Evolutionary conservation across 2,329 filamentous ascomycete species (phyloP), one percentile per base, ranked within the genome.

Genomic region (Botrytis squamosa): DNA sequence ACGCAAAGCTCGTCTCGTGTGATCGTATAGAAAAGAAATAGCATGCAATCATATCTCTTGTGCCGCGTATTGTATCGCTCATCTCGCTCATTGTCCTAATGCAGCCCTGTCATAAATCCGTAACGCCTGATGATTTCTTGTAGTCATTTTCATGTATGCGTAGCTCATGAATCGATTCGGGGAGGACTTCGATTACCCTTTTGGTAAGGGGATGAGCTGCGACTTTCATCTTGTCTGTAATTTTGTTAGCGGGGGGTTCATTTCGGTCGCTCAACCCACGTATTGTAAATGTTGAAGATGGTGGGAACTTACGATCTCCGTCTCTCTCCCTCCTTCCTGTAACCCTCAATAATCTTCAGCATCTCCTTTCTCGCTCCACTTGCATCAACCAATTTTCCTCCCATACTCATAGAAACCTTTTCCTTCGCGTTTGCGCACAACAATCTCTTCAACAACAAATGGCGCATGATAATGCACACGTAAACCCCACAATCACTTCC

Each of bases 331-430:
- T 98, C 95, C 82, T 94, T 94, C 74, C 94, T 89, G 80, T 97
- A 88, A 52, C 87, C 91, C 79, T 98, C 94, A 77, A 98, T 97
- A 55, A 96, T 95, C 80, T 90, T 91, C 76, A 97, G 83, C 89
- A 99, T 98, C 82, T 97, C 93, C 82, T 97, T 97, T 71, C 96
- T 87, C 2, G 93, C 94, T 8, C 91, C 91, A 62, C 85, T 84
- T 6, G 94, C 93, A 83, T 98, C 93, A 69, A 98, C 91, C 80
- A 92, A 88, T 81, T 94, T 94, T 38, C 93, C 93, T 8, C 88
- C 90, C 88, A 98, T 92, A 80, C 93, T 96, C 96, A 99, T 98
- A 75, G 91, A 95, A 20, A 98, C 92, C 84, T 97, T 97, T 82
- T 95, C 90, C 75, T 89, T 89, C 4, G 92, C 91, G 80, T 94